phyloP scores from a whole-genome alignment of 2,329 filamentous ascomycete genomes.

The Ascochyta lentis region DNA sequence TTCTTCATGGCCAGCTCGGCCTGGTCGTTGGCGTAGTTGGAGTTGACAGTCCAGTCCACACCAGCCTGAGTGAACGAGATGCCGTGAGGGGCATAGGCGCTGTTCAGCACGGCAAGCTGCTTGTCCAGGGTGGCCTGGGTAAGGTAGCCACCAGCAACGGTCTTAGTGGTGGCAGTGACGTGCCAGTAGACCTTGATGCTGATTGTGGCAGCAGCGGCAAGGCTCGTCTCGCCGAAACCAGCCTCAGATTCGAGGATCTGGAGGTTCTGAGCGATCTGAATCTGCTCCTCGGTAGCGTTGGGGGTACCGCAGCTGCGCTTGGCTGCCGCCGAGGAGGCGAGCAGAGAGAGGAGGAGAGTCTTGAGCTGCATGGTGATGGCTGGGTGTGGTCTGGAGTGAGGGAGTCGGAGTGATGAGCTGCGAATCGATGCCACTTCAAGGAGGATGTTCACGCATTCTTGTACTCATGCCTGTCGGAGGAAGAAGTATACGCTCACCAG shows the following conservation, averaged over 20 bases:
- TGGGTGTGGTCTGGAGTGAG: not conserved
- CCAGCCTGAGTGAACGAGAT: constrained; percentile 24
- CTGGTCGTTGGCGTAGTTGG: constrained; percentile 16
- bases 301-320: constrained; percentile 25
- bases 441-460: constrained; percentile 5
- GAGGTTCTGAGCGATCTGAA: constrained; percentile 21
- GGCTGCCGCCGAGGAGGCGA: constrained; percentile 14
- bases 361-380: constrained; percentile 20
- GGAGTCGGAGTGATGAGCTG: constrained; percentile 15
- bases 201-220: constrained; percentile 28
- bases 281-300: constrained; percentile 21
- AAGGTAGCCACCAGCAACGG: constrained; percentile 17
- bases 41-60: constrained; percentile 21
- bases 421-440: constrained; percentile 13
- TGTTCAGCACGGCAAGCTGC: constrained; percentile 23
- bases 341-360: constrained; percentile 15
- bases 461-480: not conserved
- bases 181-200: constrained; percentile 45
- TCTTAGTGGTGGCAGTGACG: constrained; percentile 35
- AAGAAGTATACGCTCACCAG: not conserved
- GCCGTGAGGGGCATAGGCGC: constrained; percentile 19
- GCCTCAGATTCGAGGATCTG: constrained; percentile 19
- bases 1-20: constrained; percentile 21
- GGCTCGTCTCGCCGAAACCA: constrained; percentile 9
- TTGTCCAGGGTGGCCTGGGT: constrained; percentile 15